Percentiles rank a stretch among this genome's conserved stretches.
These are phyloP conservation scores for Stemphylium lycopersici DNA, from an alignment of 2,329 filamentous ascomycete species.

Conservation along the genomic window DNA sequence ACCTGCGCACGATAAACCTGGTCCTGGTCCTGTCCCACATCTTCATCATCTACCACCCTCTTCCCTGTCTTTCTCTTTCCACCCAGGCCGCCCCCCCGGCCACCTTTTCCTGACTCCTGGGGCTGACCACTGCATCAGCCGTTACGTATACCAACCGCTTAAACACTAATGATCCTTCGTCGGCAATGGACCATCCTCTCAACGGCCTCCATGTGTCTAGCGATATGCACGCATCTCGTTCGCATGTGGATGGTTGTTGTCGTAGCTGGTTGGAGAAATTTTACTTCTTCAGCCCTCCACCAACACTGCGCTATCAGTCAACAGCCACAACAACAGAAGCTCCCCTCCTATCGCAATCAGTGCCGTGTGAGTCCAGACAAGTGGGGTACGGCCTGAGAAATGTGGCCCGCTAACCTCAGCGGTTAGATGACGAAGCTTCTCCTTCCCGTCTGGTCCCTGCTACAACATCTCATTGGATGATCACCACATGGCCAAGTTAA, in stretches of 20 bases:
- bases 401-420: conserved; percentile 14
- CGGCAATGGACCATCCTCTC: conserved; percentile 5
- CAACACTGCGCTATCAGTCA: conserved; percentile 12
- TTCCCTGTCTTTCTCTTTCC: conserved; percentile 12
- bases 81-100: conserved; percentile 12
- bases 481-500: conserved; percentile 2
- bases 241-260: conserved; percentile 10
- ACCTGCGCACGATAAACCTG: neutral
- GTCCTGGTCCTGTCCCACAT: conserved; percentile 9
- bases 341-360: conserved; percentile 8
- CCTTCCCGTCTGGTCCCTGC: conserved; percentile 6
- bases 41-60: neutral
- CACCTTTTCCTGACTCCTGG: conserved; percentile 9
- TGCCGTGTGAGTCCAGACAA: conserved; percentile 5
- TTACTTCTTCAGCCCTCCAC: conserved; percentile 17
- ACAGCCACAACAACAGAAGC: conserved; percentile 5
- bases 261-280: conserved; percentile 9
- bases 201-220: conserved; percentile 10
- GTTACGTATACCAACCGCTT: conserved; percentile 15
- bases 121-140: conserved; percentile 3
- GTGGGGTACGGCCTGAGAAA: conserved; percentile 17
- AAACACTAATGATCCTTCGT: conserved; percentile 21
- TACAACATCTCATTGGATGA: conserved; percentile 13
- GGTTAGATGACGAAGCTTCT: conserved; percentile 14
- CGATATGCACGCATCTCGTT: conserved; percentile 12